These are phyloP conservation scores for Clitopilus hobsonii DNA, from an alignment of 768 basidiomycete genomes.

Conservation along the genomic window DNA sequence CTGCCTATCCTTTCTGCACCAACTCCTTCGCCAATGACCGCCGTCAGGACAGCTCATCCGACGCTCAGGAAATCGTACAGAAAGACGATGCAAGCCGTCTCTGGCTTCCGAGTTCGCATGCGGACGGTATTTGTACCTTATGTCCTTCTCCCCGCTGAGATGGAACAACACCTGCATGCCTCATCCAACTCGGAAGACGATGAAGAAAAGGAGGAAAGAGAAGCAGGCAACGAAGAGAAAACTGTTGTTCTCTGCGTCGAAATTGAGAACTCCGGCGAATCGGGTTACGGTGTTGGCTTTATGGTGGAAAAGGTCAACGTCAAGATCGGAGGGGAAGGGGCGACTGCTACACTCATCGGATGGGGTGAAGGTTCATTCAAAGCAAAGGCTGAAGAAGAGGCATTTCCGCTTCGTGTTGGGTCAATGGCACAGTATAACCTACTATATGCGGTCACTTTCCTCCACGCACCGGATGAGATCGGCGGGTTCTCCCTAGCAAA, in stretches of 20 bases:
- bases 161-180: conserved; percentile 19
- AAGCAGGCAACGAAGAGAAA: conserved; percentile 72
- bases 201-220: conserved; percentile 53
- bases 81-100: conserved; percentile 70
- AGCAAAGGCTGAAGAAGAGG: conserved; percentile 29
- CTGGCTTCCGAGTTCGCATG: conserved; percentile 89
- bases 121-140: conserved; percentile 91
- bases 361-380: conserved; percentile 56
- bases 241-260: conserved; percentile 91
- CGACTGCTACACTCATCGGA: conserved; percentile 43
- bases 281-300: conserved; percentile 58
- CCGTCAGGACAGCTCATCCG: conserved; percentile 45
- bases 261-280: conserved; percentile 76
- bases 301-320: conserved; percentile 74
- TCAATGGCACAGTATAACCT: conserved; percentile 82
- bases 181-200: conserved; percentile 39
- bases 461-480: conserved; percentile 59
- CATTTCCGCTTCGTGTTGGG: conserved; percentile 72
- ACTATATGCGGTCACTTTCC: conserved; percentile 83
- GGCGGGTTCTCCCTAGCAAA: conserved; percentile 32
- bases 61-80: conserved; percentile 86
- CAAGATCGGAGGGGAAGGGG: conserved; percentile 62
- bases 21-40: conserved; percentile 47
- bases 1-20: conserved; percentile 35
- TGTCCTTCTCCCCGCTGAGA: conserved; percentile 54